Conservation (phyloP, 1,284 basidiomycete genomes). For the Marasmius oreades region DNA sequence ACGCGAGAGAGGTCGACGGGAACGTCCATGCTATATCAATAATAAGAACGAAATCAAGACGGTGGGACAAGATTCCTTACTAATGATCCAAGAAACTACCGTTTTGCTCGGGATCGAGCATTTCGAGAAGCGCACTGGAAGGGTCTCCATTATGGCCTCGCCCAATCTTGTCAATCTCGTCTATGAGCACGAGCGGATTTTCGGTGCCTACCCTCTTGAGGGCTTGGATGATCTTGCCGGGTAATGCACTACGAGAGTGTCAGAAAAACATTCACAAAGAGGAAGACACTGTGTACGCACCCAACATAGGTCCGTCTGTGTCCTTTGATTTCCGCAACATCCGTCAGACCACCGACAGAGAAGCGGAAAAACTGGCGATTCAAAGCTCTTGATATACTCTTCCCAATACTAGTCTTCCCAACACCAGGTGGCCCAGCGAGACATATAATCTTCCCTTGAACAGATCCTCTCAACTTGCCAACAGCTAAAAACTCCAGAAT, state of each 20-base stretch:
- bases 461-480: slow-evolving; percentile 92
- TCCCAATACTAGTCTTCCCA: slow-evolving; percentile 92
- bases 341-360: slow-evolving; percentile 94
- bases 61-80: slow-evolving; percentile 38
- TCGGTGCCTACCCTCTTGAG: slow-evolving; percentile 96
- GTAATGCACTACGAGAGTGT: slow-evolving; percentile 65
- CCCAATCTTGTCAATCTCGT: slow-evolving; percentile 99
- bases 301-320: slow-evolving; percentile 96
- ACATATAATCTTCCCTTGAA: slow-evolving; percentile 98
- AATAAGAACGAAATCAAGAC: background rate
- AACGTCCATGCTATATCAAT: slow-evolving; percentile 80
- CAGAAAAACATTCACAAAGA: slow-evolving; percentile 1
- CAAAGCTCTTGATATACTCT: slow-evolving; percentile 88
- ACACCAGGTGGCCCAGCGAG: slow-evolving; percentile 97
- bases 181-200: slow-evolving; percentile 95
- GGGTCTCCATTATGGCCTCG: slow-evolving; percentile 95
- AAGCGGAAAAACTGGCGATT: slow-evolving; percentile 93
- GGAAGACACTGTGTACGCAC: slow-evolving; percentile 36
- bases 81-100: slow-evolving; percentile 95
- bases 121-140: slow-evolving; percentile 90
- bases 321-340: slow-evolving; percentile 99
- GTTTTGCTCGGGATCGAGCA: slow-evolving; percentile 99
- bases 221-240: slow-evolving; percentile 98
- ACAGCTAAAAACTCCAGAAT: slow-evolving; percentile 99
- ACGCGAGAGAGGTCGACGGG: slow-evolving; percentile 96